These are phyloP conservation scores for Lathyrus aphaca DNA, from an alignment of 306 rosid species.

Conservation along the genomic window DNA sequence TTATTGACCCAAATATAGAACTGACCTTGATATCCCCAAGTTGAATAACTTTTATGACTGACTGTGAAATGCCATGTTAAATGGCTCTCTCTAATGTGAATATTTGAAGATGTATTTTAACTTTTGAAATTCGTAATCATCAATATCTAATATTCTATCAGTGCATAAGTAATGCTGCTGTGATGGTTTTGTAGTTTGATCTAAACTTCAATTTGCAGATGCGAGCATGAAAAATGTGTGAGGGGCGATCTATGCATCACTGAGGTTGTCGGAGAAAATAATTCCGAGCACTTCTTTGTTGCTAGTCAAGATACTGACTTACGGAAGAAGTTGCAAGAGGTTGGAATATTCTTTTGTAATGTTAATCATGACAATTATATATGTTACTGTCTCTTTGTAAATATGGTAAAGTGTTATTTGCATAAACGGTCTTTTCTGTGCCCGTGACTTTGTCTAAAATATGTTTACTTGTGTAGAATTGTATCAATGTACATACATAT, in stretches of 20 bases:
- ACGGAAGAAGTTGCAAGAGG: constrained; percentile 67
- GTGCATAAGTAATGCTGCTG: not conserved
- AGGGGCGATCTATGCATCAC: constrained; percentile 64
- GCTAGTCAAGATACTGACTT: constrained; percentile 73
- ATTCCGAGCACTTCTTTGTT: constrained; percentile 80
- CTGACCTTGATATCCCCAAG: not conserved
- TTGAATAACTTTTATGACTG: not conserved
- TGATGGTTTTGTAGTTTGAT: constrained; percentile 25
- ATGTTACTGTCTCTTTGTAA: constrained; percentile 5
- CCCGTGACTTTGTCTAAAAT: not conserved
- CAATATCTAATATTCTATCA: not conserved
- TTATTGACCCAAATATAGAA: not conserved
- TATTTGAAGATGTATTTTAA: constrained; percentile 5
- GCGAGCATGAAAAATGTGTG: constrained; percentile 63
- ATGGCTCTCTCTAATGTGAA: constrained; percentile 18
- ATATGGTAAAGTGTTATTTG: not conserved
- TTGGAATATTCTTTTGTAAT: constrained; percentile 25
- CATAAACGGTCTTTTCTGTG: not conserved
- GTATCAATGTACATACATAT: not conserved
- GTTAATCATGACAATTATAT: not conserved
- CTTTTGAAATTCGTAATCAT: not conserved
- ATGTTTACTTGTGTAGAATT: constrained; percentile 7
- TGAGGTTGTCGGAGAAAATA: constrained; percentile 71
- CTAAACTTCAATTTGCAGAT: constrained; percentile 51
- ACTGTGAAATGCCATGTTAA: not conserved